Base-by-base conservation (phyloP, 768 basidiomycete genomes). In the Boletus speciosus region DNA sequence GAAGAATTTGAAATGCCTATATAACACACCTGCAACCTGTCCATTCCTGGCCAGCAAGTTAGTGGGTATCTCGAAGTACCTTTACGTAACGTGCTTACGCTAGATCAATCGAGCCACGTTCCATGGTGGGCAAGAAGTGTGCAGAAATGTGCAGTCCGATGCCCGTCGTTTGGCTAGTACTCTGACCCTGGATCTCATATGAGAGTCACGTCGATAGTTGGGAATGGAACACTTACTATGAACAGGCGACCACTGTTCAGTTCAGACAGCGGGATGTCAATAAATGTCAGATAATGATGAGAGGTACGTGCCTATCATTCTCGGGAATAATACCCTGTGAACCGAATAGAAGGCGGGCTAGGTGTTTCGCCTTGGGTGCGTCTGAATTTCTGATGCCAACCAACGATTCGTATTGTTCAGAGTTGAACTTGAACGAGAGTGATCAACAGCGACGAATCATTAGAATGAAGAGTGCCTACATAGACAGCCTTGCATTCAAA, bases 41-140 rank as follows among this genome's bases (percentile, higher is more conserved):
- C 87, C 84, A 68, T 97, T 93, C 64, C 90, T 92, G 47, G 27
- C 16, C 52, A 8, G 19, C 19, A 1, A 25, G 38, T 63, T n/a
- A 52, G 40, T 29, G 3, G 32, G 38, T 43, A 47, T 50, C 6
- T 14, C 12, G 2, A 38, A 19, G 23, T 27, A 45, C 10, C 16
- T 27, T 23, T 44, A 39, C 27, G 36, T 31, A 25, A 37, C 16
- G 52, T 52, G 27, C 85, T 71, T 65, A 91, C 86, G 91, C 85
- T 31, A 95, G 74, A 71, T 93, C 94, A 51, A 96, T 86, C 0
- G 88, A 86, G 69, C 97, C 93, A 60, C 96, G 81, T 70, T 98
- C 96, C 6, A 98, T 92, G 0, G 96, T 98, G 7, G 93, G 91
- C 46, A 98, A 93, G 66, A 97, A 97, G 6, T 94, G 78, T 9